Conservation (phyloP, 1,139 yeast genomes). For the Taphrina flavorubra region DNA sequence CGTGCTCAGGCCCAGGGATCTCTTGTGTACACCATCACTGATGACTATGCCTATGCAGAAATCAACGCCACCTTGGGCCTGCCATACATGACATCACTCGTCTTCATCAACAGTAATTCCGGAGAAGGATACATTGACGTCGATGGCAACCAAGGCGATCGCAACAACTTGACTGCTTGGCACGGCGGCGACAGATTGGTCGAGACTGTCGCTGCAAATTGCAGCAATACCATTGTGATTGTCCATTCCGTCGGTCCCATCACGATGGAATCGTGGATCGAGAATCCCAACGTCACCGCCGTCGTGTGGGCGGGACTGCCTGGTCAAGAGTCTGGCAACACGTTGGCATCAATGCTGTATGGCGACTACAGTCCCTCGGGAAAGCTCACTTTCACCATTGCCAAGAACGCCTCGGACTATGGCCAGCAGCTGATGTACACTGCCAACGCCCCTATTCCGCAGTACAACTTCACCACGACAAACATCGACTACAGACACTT, state of each 20-base stretch:
- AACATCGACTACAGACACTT: slow-evolving; percentile 61
- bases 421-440: slow-evolving; percentile 51
- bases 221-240: slow-evolving; percentile 63
- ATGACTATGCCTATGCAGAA: slow-evolving; percentile 57
- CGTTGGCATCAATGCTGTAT: slow-evolving; percentile 60
- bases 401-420: slow-evolving; percentile 62
- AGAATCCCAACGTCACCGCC: slow-evolving; percentile 63
- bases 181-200: slow-evolving; percentile 66
- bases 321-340: slow-evolving; percentile 62
- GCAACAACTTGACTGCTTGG: slow-evolving; percentile 64
- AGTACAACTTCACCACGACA: slow-evolving; percentile 54
- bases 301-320: slow-evolving; percentile 64
- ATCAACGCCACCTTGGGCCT: slow-evolving; percentile 59
- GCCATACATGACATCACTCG: slow-evolving; percentile 55
- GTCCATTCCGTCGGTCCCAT: slow-evolving; percentile 67
- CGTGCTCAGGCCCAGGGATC: slow-evolving; percentile 46
- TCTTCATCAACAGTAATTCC: slow-evolving; percentile 55
- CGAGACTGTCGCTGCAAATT: slow-evolving; percentile 57
- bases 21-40: slow-evolving; percentile 47
- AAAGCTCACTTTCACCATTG: slow-evolving; percentile 67
- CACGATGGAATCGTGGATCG: slow-evolving; percentile 65
- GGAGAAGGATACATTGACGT: slow-evolving; percentile 67
- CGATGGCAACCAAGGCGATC: slow-evolving; percentile 65
- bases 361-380: slow-evolving; percentile 70
- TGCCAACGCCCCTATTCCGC: slow-evolving; percentile 50